A percentile compares a stretch with the other conserved stretches of the same genome.
phyloP scores from a whole-genome alignment of 176 grass and related monocot species.

The Stipa capillata region DNA sequence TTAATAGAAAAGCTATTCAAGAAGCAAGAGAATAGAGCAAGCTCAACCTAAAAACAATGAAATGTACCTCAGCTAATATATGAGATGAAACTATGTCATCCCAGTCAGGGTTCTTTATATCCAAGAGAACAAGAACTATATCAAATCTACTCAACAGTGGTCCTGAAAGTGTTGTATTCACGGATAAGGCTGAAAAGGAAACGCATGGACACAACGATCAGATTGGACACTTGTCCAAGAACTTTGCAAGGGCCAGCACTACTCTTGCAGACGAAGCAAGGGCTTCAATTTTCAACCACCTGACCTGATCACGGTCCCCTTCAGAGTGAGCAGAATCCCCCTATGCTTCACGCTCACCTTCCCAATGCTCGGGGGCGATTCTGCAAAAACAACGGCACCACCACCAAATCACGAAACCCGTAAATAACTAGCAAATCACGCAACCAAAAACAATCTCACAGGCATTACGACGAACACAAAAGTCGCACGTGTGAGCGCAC shows the following conservation, averaged over 20 bases:
- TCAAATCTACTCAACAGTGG: slow-evolving; percentile 97
- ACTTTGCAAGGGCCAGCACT: neutral
- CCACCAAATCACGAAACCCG: neutral
- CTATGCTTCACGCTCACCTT: slow-evolving; percentile 80
- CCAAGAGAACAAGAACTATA: slow-evolving; percentile 91
- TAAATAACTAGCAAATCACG: neutral
- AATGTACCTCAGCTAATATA: slow-evolving; percentile 66
- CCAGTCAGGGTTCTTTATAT: slow-evolving; percentile 52
- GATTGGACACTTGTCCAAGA: neutral
- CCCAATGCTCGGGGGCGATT: slow-evolving; percentile 70
- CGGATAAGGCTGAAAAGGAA: slow-evolving; percentile 68
- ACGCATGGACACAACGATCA: neutral
- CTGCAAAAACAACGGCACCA: slow-evolving; percentile 21
- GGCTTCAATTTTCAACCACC: slow-evolving; percentile 15
- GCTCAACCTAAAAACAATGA: neutral
- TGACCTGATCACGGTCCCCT: slow-evolving; percentile 78
- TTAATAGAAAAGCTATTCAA: slow-evolving; percentile 3
- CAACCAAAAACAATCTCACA: neutral
- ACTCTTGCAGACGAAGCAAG: neutral
- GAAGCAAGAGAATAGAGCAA: slow-evolving; percentile 1
- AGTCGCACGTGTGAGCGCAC: slow-evolving; percentile 1
- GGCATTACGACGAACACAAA: slow-evolving; percentile 8
- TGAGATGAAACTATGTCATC: slow-evolving; percentile 85
- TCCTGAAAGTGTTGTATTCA: slow-evolving; percentile 95
- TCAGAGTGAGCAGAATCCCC: slow-evolving; percentile 58